Base-by-base conservation (phyloP, 73 alveolate genomes). In the Paramecium tetraurelia region DNA sequence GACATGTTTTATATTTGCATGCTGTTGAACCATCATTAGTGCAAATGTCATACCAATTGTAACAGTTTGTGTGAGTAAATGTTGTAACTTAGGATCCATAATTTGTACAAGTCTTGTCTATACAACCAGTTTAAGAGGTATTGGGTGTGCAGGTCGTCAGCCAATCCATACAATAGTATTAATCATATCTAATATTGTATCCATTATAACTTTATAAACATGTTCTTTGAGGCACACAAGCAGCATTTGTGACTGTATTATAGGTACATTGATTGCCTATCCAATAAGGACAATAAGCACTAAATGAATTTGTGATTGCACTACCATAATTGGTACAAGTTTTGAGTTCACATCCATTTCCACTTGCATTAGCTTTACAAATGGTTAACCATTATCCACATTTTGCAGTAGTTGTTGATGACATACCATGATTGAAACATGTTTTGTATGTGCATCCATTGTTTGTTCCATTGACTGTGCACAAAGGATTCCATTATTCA, bases 301-400 rank as follows among this genome's bases (percentile, higher is more conserved):
- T 44, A 80, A 3, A 80, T 21, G 48, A 40, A 24, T n/a, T 3
- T 33, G 86, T 36, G n/a, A 72, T 35, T 4, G 57, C 59, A 72
- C 58, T 36, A 3, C 86, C 86, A 72, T 72, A 72, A 72, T 72
- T 72, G 3, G 86, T 33, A 72, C 86, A 72, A 14, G 90, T 48
- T 24, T 35, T 80, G 14, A 27, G 18, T 27, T 31, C 57, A 44
- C 90, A 80, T 24, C 59, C 59, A 75, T 7, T 41, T 16, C 12
- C 8, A 46, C 9, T 46, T 14, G 76, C 46, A 72, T 40, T 72
- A 16, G 57, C 38, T 72, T 33, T 72, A 72, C 86, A 72, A 16
- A 43, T 72, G 12, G 40, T 9, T 36, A 72, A 7, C 86, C 86
- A 72, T 22, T 40, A 14, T 36, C 59, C 57, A 72, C 86, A 72